Percentiles rank a stretch among this genome's conserved stretches.
phyloP scores from a whole-genome alignment of 176 grass and related monocot species.

The Oryza meridionalis region DNA sequence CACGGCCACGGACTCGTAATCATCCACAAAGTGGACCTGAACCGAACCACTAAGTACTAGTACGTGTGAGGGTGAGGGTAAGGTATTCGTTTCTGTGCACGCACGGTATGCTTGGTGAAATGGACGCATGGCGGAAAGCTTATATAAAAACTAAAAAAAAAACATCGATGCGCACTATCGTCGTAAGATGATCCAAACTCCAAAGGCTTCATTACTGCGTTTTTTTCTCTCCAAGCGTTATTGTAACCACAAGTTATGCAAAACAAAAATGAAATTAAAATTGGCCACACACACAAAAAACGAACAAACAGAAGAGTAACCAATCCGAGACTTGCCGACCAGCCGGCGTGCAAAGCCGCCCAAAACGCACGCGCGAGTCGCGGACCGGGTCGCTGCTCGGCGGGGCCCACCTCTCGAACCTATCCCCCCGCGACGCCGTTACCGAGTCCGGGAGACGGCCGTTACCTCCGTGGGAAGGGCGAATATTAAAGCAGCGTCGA shows the following conservation, averaged over 20 bases:
- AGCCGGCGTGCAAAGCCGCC: neutral
- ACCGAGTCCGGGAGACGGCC: neutral
- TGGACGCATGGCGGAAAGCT: neutral
- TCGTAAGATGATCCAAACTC: neutral
- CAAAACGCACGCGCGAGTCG: neutral
- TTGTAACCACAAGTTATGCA: too few species aligned
- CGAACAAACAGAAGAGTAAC: too few species aligned
- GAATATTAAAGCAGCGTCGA: constrained; percentile 36
- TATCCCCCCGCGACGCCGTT: constrained; percentile 44
- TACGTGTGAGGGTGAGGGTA: neutral
- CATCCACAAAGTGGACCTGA: neutral
- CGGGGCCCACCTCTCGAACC: neutral
- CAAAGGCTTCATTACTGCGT: too few species aligned
- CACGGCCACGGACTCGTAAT: too few species aligned
- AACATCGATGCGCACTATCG: neutral
- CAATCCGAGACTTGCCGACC: constrained; percentile 12
- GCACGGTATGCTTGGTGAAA: neutral
- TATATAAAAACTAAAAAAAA: neutral
- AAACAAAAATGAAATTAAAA: too few species aligned
- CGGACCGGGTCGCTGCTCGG: neutral
- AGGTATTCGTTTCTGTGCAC: neutral
- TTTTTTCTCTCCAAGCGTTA: neutral
- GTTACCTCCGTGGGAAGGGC: neutral
- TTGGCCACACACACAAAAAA: too few species aligned
- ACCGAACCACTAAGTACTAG: neutral